Evolutionary conservation across 768 basidiomycete species (phyloP), one percentile per base, ranked within the genome.

Genomic region (Mycena indigotica): DNA sequence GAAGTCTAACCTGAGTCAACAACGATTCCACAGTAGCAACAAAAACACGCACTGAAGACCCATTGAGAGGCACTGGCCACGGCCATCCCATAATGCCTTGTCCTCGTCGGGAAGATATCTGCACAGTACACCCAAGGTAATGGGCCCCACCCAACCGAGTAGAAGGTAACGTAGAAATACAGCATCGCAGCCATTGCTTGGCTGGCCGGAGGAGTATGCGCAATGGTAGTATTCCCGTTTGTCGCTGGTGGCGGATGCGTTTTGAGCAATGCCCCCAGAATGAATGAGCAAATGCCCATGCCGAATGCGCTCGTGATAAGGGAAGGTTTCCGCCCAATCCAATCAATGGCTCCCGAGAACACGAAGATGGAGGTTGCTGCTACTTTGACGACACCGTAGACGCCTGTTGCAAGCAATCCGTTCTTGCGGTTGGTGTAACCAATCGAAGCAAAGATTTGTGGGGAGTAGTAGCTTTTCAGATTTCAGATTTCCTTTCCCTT

Each of bases 211-310:
- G 86, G 67, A 0, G 82, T 80, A 2, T 67, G 68, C 5, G 75
- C 65, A n/a, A 69, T 62, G 3, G 65, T 59, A 25, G 59, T 54
- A 49, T 63, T 69, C 1, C 69, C 54, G 16, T 60, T 53, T 0
- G 75, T 57, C 2, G 70, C 63, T 13, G 78, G 77, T 1, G 84
- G 81, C 4, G 89, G 88, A 70, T 90, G 84, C 2, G 86, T 87
- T 76, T 91, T 91, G 70, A 93, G 81, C 58, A 93, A 81, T 16
- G 91, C 87, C 19, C 91, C 93, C 63, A 93, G 83, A 72, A 93
- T 89, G 76, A 86, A 93, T 77, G 93, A 91, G 56, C 84, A 75
- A 39, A 72, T 75, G 23, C 89, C 89, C 93, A 94, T 94, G 57
- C 90, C 88, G 46, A 88, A 69, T 2, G 86, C 86, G 23, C 88